Conservation (phyloP, 495 filamentous ascomycete species). For the Lasiosphaeris hirsuta region DNA sequence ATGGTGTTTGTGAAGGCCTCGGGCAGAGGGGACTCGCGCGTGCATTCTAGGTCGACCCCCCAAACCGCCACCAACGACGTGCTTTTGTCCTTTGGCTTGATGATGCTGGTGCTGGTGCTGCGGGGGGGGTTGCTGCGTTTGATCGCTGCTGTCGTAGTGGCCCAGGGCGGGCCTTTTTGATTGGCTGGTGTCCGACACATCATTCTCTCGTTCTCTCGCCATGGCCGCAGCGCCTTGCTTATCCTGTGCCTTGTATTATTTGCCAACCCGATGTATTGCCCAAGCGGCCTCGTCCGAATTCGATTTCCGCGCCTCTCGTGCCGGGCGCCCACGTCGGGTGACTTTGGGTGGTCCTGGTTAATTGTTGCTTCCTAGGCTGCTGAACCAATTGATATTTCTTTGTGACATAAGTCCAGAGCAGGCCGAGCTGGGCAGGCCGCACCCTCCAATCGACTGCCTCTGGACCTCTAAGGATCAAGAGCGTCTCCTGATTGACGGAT, state of each 20-base stretch:
- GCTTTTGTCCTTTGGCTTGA: conserved; percentile 41
- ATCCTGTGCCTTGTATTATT: conserved; percentile 12
- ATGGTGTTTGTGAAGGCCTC: conserved; percentile 46
- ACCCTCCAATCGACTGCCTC: too few species aligned
- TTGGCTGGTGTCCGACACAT: conserved; percentile 40
- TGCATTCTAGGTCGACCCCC: conserved; percentile 30
- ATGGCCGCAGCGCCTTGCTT: conserved; percentile 15
- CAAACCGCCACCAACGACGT: conserved; percentile 42
- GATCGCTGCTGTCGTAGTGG: conserved; percentile 37
- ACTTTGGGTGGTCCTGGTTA: too few species aligned
- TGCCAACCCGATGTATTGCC: not conserved
- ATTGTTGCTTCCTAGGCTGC: too few species aligned
- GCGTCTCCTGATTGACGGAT: too few species aligned
- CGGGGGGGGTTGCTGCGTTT: conserved; percentile 22
- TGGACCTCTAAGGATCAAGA: too few species aligned
- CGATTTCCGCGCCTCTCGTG: not conserved
- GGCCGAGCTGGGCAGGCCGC: too few species aligned
- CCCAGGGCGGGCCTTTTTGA: conserved; percentile 43
- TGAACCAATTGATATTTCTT: too few species aligned
- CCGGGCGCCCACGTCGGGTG: not conserved
- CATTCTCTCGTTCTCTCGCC: conserved; percentile 32
- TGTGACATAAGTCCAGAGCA: too few species aligned
- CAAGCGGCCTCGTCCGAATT: not conserved
- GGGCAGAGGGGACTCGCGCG: conserved; percentile 41
- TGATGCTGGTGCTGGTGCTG: conserved; percentile 30